Percentiles rank a stretch among this genome's conserved stretches.
phyloP scores from a whole-genome alignment of 179 eudicot species.

The Silene vulgaris region DNA sequence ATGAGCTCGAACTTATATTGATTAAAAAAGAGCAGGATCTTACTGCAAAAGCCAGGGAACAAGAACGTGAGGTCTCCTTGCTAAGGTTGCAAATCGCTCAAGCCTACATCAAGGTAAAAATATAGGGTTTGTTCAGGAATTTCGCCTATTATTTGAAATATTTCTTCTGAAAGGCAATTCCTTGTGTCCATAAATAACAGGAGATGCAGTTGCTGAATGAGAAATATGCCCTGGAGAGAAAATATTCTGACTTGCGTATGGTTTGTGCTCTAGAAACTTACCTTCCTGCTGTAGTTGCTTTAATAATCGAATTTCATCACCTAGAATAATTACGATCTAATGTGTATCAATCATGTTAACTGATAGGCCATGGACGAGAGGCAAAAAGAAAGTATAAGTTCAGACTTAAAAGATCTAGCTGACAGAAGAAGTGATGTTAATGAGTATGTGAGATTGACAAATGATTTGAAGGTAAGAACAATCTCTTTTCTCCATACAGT shows the following conservation, averaged over 20 bases:
- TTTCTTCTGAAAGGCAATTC: slow-evolving; percentile 16
- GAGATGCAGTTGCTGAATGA: slow-evolving; percentile 77
- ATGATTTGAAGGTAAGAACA: slow-evolving; percentile 60
- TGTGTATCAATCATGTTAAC: slow-evolving; percentile 14
- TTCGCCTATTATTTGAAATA: slow-evolving; percentile 13
- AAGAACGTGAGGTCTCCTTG: slow-evolving; percentile 54
- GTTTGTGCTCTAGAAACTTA: slow-evolving; percentile 39
- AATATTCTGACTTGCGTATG: slow-evolving; percentile 75
- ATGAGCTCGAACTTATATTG: slow-evolving; percentile 7
- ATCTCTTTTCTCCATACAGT: background rate
- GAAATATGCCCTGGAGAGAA: slow-evolving; percentile 68
- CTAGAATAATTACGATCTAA: slow-evolving; percentile 8
- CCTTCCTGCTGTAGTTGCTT: slow-evolving; percentile 15
- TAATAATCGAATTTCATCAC: slow-evolving; percentile 10
- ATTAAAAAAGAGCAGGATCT: slow-evolving; percentile 46
- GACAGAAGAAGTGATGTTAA: slow-evolving; percentile 71
- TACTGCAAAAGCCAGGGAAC: slow-evolving; percentile 45
- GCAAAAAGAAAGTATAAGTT: slow-evolving; percentile 61
- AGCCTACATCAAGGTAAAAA: slow-evolving; percentile 60
- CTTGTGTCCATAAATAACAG: slow-evolving; percentile 38
- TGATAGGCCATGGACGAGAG: slow-evolving; percentile 82
- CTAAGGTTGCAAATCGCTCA: slow-evolving; percentile 60
- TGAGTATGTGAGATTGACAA: slow-evolving; percentile 58
- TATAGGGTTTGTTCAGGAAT: background rate
- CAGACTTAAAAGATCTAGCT: slow-evolving; percentile 64